Evolutionary conservation across 192 early-diverging fungal genomes (phyloP).

Genomic region (Paraglomus occultum): DNA sequence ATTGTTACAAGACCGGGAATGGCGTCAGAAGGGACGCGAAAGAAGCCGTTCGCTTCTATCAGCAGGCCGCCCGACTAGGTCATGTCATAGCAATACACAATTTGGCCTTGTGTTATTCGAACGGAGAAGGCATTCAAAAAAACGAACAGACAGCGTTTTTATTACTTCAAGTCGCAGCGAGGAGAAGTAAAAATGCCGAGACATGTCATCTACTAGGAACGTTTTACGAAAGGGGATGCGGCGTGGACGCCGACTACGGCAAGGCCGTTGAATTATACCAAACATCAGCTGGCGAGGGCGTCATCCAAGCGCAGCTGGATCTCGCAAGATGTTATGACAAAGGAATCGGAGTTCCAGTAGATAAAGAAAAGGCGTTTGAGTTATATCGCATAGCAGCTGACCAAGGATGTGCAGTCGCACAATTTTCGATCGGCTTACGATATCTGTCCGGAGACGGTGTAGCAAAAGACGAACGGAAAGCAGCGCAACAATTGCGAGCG

Average conservation of each 20-base stretch:
- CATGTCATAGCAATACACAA: conserved; percentile 27
- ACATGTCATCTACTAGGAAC: conserved; percentile 75
- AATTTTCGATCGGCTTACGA: conserved; percentile 56
- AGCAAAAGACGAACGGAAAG: conserved; percentile 41
- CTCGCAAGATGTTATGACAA: conserved; percentile 78
- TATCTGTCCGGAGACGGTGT: conserved; percentile 60
- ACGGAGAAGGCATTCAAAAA: conserved; percentile 54
- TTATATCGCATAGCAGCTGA: conserved; percentile 56
- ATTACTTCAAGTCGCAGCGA: conserved; percentile 65
- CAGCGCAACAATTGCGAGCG: conserved; percentile 60
- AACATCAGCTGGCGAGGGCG: conserved; percentile 52
- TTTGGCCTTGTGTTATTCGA: conserved; percentile 67
- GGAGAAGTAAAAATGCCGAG: conserved; percentile 70
- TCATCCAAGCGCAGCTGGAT: conserved; percentile 67
- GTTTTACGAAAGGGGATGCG: conserved; percentile 78
- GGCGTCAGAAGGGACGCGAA: no score
- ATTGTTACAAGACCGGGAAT: no score
- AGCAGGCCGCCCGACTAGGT: no score
- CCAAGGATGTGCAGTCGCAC: conserved; percentile 57
- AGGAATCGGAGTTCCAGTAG: conserved; percentile 65
- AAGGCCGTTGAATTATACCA: conserved; percentile 60
- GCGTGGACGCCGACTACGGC: conserved; percentile 36
- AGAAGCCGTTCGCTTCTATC: no score
- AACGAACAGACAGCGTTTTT: conserved; percentile 47
- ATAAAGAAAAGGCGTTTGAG: conserved; percentile 60